Conservation (phyloP, 345 rosid species). For the Carallia brachiata region DNA sequence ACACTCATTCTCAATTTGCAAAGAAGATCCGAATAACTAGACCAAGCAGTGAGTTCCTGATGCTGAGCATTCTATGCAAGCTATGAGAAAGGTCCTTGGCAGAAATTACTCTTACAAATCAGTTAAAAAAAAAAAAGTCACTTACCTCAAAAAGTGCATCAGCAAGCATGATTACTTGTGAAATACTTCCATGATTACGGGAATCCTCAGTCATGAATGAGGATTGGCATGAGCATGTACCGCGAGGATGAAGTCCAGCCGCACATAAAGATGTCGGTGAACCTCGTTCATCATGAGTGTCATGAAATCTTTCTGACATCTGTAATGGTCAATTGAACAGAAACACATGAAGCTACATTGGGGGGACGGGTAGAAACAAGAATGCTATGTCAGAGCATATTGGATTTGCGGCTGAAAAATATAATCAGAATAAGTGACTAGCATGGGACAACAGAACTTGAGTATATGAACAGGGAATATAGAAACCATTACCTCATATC, state of each 20-base stretch:
- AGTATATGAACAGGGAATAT: neutral
- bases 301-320: conserved; percentile 21
- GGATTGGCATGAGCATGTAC: conserved; percentile 22
- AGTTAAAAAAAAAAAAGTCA: neutral
- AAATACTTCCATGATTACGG: conserved; percentile 5
- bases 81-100: too few relatives aligned
- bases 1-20: too few relatives aligned
- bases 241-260: conserved; percentile 17
- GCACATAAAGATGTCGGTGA: conserved; percentile 13
- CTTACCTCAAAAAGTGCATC: conserved; percentile 30
- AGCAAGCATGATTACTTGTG: conserved; percentile 20
- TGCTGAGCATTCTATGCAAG: too few relatives aligned
- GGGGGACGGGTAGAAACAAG: neutral
- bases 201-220: conserved; percentile 5
- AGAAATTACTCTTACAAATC: neutral
- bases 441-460: neutral
- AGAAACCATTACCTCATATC: conserved; percentile 19
- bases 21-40: too few relatives aligned
- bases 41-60: too few relatives aligned
- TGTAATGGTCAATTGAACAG: neutral
- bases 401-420: too few relatives aligned
- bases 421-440: too few relatives aligned
- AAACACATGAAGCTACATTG: neutral
- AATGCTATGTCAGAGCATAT: neutral
- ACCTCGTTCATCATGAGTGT: conserved; percentile 15